phyloP scores from a whole-genome alignment of 148 eudicot genomes.

The Drosera capensis region DNA sequence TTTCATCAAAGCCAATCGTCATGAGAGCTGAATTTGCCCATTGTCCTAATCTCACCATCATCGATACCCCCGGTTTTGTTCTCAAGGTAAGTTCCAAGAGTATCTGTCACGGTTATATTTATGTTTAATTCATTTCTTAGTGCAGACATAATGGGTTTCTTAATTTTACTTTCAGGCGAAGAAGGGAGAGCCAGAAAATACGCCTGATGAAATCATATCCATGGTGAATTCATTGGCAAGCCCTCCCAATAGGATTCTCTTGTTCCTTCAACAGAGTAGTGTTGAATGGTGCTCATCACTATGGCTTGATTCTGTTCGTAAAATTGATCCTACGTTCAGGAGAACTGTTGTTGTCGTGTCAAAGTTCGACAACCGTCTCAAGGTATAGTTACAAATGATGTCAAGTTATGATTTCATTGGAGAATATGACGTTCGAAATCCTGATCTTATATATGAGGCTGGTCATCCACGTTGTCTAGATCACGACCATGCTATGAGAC shows the following conservation, averaged over 20 bases:
- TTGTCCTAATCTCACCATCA: slow-evolving; percentile 92
- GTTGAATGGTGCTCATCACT: slow-evolving; percentile 99
- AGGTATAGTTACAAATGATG: slow-evolving; percentile 62
- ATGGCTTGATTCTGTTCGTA: slow-evolving; percentile 91
- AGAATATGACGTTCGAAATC: no score
- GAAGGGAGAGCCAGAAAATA: slow-evolving; percentile 91
- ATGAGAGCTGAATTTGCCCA: slow-evolving; percentile 98
- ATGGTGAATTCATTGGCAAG: slow-evolving; percentile 97
- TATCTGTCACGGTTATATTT: slow-evolving; percentile 4
- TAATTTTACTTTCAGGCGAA: slow-evolving; percentile 51
- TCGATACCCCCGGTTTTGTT: slow-evolving; percentile 95
- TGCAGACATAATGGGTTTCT: not conserved
- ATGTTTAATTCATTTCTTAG: slow-evolving; percentile 5
- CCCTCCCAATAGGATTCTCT: slow-evolving; percentile 84
- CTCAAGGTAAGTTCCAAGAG: slow-evolving; percentile 45
- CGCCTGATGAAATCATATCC: slow-evolving; percentile 86
- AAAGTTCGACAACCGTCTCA: slow-evolving; percentile 91
- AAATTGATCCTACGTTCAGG: slow-evolving; percentile 81
- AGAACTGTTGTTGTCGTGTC: slow-evolving; percentile 82
- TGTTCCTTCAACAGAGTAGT: slow-evolving; percentile 98
- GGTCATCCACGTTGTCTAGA: not conserved
- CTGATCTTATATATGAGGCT: no score
- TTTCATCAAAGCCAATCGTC: slow-evolving; percentile 86
- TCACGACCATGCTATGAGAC: not conserved
- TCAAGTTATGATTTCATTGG: not conserved